These are phyloP conservation scores for Camellia lanceoleosa DNA, from an alignment of 148 eudicot genomes.

Conservation along the genomic window DNA sequence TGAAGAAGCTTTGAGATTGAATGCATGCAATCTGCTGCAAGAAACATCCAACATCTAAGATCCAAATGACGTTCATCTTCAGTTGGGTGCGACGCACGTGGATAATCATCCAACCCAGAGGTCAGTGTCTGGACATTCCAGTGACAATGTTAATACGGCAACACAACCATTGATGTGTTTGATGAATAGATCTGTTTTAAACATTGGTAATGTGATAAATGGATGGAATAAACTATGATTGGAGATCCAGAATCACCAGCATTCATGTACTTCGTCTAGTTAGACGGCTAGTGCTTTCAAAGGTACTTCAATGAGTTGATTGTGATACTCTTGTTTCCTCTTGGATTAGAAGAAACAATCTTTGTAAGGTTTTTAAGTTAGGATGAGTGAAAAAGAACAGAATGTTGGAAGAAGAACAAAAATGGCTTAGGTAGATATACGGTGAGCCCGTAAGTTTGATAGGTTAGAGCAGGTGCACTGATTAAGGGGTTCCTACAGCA, in stretches of 20 bases:
- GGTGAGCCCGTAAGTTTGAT: background rate
- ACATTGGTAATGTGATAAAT: background rate
- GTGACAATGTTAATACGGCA: background rate
- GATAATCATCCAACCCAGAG: constrained; percentile 98
- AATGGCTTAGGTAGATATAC: background rate
- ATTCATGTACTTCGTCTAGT: background rate
- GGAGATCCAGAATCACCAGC: background rate
- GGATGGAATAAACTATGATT: background rate
- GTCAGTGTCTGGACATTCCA: constrained; percentile 59
- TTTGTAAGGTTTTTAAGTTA: background rate
- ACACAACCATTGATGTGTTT: background rate
- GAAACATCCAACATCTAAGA: constrained; percentile 99
- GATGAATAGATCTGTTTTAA: background rate
- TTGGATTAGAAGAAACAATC: background rate
- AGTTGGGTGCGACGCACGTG: constrained; percentile 97
- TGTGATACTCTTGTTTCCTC: background rate
- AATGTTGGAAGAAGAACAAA: background rate
- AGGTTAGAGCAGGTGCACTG: background rate
- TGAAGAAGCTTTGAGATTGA: constrained; percentile 60
- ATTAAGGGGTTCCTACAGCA: background rate
- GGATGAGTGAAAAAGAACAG: background rate
- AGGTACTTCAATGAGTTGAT: background rate
- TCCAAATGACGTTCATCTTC: constrained; percentile 97
- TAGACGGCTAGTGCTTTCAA: background rate
- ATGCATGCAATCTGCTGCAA: constrained; percentile 87